Evolutionary conservation across 2,329 filamentous ascomycete species (phyloP), one percentile per base, ranked within the genome.

Genomic region (Hymenoscyphus scutula): DNA sequence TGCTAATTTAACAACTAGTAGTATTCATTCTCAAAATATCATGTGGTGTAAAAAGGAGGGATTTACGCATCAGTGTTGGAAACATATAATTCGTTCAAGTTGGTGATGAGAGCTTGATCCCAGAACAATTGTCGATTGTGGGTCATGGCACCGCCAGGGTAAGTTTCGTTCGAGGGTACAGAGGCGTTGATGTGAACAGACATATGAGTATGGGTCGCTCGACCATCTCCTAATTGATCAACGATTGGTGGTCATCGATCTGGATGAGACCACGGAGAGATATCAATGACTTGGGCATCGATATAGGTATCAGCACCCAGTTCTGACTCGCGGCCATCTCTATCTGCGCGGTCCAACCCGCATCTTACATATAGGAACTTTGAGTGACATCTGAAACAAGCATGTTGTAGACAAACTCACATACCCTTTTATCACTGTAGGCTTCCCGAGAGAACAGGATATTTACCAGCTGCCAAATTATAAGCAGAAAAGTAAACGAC

Each of bases 41-140:
- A 10, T 29, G 11, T 25, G 25, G 81, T 60, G 1, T 66, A 61
- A 13, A 37, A 37, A 37, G 13, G 34, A 15, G 13, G 34, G 17
- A 37, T 4, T 37, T 37, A 37, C 34, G 34, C 34, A 37, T 17
- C 76, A 0, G 73, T 77, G 73, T 83, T 83, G 62, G 72, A 71
- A 8, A 64, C 71, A 72, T 84, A 83, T 1, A 82, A 82, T 1
- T 71, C 64, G 0, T 74, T 76, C n/a, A 72, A 71, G 65, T 85
- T 80, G 58, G 69, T 67, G 67, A 85, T 80, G 15, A 89, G 79
- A 65, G 78, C 77, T 72, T 88, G 81, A 72, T 88, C 84, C 70
- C 86, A 85, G 78, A 85, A 89, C 60, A 86, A 72, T 72, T 89
- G 86, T 29, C 86, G 85, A 45, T 88, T 79, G 75, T 89, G 84